Evolutionary conservation across 2,329 filamentous ascomycete genomes (phyloP).

Genomic region (Thielaviopsis punctulata): DNA sequence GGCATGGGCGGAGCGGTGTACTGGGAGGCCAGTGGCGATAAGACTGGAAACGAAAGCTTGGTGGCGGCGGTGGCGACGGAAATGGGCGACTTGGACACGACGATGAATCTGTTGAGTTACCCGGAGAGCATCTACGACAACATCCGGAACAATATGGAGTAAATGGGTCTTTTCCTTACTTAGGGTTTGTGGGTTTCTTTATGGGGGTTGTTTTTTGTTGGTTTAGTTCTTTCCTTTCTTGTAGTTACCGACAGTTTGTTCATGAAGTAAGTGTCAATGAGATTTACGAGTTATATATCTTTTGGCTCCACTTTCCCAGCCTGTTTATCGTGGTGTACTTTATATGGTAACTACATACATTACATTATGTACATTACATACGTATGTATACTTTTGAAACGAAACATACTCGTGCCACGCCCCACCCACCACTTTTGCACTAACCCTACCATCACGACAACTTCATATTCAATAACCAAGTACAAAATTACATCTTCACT

Average conservation of each 20-base stretch:
- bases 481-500: too few species aligned
- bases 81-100: slow-evolving; percentile 31
- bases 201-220: not conserved
- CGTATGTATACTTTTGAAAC: too few species aligned
- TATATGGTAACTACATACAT: too few species aligned
- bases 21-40: slow-evolving; percentile 67
- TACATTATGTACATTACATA: too few species aligned
- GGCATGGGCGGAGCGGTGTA: slow-evolving; percentile 63
- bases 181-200: not conserved
- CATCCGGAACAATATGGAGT: slow-evolving; percentile 25
- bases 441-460: too few species aligned
- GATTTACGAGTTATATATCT: not conserved
- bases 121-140: slow-evolving; percentile 42
- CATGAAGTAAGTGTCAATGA: too few species aligned
- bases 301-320: too few species aligned
- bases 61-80: slow-evolving; percentile 32
- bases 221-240: not conserved
- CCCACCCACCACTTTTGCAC: too few species aligned
- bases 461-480: too few species aligned
- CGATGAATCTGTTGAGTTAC: slow-evolving; percentile 35
- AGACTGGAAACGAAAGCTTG: slow-evolving; percentile 34
- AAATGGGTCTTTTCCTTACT: not conserved
- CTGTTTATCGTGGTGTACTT: too few species aligned
- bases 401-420: too few species aligned
- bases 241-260: not conserved